Evolutionary conservation across 1,284 basidiomycete species (phyloP).

Genomic region (Thecaphora thlaspeos): DNA sequence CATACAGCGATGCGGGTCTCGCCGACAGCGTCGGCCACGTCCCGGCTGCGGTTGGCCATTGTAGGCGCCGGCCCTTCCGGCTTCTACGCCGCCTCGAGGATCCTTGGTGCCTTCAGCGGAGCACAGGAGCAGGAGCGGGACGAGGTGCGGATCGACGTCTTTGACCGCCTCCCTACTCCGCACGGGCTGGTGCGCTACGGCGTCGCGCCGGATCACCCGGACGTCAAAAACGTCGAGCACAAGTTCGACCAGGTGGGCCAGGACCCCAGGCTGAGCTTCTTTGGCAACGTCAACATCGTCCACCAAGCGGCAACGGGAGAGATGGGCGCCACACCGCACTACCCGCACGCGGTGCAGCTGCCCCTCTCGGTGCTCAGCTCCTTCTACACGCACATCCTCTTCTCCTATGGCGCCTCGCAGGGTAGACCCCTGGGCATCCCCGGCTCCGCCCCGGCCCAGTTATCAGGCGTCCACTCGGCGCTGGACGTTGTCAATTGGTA

Average conservation of each 20-base stretch:
- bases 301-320: constrained; percentile 5
- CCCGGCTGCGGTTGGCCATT: constrained; percentile 65
- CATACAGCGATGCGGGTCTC: neutral
- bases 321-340: constrained; percentile 36
- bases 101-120: constrained; percentile 34
- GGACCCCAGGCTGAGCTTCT: constrained; percentile 62
- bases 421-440: constrained; percentile 58
- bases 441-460: constrained; percentile 61
- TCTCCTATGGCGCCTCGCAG: constrained; percentile 77
- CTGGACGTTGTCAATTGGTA: constrained; percentile 95
- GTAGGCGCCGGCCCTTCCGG: constrained; percentile 88
- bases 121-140: no score
- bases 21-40: neutral
- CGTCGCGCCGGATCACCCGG: constrained; percentile 97
- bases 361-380: constrained; percentile 65
- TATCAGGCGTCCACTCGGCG: constrained; percentile 70
- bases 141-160: constrained; percentile 70
- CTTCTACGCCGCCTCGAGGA: constrained; percentile 76
- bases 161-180: constrained; percentile 88
- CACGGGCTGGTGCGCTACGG: constrained; percentile 94
- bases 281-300: constrained; percentile 84
- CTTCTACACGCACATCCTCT: constrained; percentile 77
- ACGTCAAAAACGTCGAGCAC: constrained; percentile 98
- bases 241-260: constrained; percentile 73
- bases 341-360: constrained; percentile 64